These are phyloP conservation scores for Yamadazyma diddensiae DNA, from an alignment of 1,139 yeast genomes.

Conservation along the genomic window DNA sequence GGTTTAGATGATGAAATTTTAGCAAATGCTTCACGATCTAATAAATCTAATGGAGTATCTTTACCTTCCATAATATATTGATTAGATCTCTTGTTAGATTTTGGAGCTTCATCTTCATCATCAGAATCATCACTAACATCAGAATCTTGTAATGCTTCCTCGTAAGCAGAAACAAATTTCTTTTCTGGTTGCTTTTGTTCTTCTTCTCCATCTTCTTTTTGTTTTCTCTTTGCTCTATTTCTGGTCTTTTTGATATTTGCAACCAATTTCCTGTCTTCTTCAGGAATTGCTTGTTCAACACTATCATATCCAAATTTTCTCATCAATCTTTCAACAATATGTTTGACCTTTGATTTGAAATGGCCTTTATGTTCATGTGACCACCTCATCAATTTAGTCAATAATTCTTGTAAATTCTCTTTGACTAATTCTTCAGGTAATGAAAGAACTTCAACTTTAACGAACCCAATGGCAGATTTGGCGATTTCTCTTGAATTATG, in stretches of 20 bases:
- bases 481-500: constrained; percentile 92
- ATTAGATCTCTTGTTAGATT: constrained; percentile 21
- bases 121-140: constrained; percentile 50
- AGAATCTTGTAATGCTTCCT: constrained; percentile 69
- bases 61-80: constrained; percentile 76
- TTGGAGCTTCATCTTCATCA: constrained; percentile 24
- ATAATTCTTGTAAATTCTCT: constrained; percentile 61
- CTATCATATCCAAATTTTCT: constrained; percentile 85
- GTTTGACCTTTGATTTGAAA: constrained; percentile 88
- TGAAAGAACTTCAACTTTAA: constrained; percentile 83
- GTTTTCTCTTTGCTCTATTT: constrained; percentile 79
- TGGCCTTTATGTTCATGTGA: constrained; percentile 95
- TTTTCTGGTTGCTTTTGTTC: constrained; percentile 27
- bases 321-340: constrained; percentile 84
- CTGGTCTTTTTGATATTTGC: constrained; percentile 82
- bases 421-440: constrained; percentile 78
- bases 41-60: constrained; percentile 84
- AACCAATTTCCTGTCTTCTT: constrained; percentile 75
- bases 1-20: constrained; percentile 88
- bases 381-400: constrained; percentile 80
- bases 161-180: constrained; percentile 78
- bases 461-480: constrained; percentile 90
- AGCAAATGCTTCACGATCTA: constrained; percentile 80
- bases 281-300: constrained; percentile 82
- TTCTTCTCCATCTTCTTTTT: constrained; percentile 31